A percentile compares a stretch with the other conserved stretches of the same genome.
Conservation (phyloP, 345 rosid species). For the Microthlaspi erraticum region DNA sequence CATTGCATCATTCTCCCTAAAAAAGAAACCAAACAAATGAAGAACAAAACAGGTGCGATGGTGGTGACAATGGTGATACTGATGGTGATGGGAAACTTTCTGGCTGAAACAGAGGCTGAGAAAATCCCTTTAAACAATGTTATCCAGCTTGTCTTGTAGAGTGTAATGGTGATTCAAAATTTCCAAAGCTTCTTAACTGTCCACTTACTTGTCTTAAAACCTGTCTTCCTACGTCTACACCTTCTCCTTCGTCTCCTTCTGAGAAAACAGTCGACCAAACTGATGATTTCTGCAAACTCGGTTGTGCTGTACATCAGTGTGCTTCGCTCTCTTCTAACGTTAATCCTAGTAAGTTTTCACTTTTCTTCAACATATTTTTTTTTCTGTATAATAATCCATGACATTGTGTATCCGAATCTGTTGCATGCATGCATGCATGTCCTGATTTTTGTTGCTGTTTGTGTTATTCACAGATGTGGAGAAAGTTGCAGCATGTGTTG, state of each 20-base stretch:
- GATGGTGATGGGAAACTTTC: conserved; percentile 6
- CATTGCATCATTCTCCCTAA: not conserved
- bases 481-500: conserved; percentile 26
- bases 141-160: not conserved
- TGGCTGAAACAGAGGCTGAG: not conserved
- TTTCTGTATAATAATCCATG: not conserved
- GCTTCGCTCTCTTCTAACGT: not conserved
- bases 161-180: not conserved
- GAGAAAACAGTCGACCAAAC: conserved; percentile 13
- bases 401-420: too few relatives aligned
- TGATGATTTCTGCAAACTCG: conserved; percentile 15
- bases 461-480: conserved; percentile 19
- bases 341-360: conserved; percentile 9
- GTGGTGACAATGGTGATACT: conserved; percentile 19
- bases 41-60: not conserved
- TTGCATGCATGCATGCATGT: not conserved
- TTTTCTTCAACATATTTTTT: not conserved
- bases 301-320: conserved; percentile 9
- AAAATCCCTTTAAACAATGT: not conserved
- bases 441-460: conserved; percentile 2
- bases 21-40: not conserved
- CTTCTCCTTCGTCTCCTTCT: not conserved
- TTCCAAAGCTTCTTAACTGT: not conserved
- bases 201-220: conserved; percentile 9
- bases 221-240: not conserved